These are phyloP conservation scores for Boletus bicolor DNA, from an alignment of 768 basidiomycete species.

Conservation along the genomic window DNA sequence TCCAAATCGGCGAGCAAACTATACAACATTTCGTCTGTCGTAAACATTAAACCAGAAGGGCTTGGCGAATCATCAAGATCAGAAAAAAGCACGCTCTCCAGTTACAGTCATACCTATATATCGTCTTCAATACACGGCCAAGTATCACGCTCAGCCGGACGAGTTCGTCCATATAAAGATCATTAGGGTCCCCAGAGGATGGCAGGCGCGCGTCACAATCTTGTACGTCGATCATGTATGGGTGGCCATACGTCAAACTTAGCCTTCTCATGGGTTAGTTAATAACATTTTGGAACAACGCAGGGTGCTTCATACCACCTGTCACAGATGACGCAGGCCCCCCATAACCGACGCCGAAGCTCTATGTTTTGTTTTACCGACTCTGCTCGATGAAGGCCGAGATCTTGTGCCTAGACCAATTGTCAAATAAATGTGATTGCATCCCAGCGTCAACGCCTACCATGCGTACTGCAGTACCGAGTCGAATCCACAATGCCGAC, in stretches of 20 bases:
- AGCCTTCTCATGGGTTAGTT: constrained; percentile 47
- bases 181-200: constrained; percentile 76
- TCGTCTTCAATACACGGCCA: constrained; percentile 87
- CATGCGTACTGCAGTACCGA: constrained; percentile 92
- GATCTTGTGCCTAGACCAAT: constrained; percentile 78
- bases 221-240: constrained; percentile 93
- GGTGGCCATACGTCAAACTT: constrained; percentile 87
- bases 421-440: constrained; percentile 14
- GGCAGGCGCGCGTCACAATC: constrained; percentile 96
- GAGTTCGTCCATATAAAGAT: constrained; percentile 86
- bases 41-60: constrained; percentile 82
- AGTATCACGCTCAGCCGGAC: constrained; percentile 89
- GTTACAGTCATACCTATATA: constrained; percentile 66
- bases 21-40: constrained; percentile 77
- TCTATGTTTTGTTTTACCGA: constrained; percentile 82
- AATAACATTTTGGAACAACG: not conserved
- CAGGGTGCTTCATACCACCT: constrained; percentile 62
- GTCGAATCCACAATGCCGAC: constrained; percentile 81
- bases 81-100: not conserved
- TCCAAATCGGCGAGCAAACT: constrained; percentile 63
- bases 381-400: constrained; percentile 92
- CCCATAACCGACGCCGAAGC: constrained; percentile 88
- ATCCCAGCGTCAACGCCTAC: constrained; percentile 40
- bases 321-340: constrained; percentile 90
- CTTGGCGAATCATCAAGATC: constrained; percentile 36